Evolutionary conservation across 176 grass and related monocot genomes (phyloP), one percentile per base, ranked within the genome.

Genomic region (Tillandsia leiboldiana): DNA sequence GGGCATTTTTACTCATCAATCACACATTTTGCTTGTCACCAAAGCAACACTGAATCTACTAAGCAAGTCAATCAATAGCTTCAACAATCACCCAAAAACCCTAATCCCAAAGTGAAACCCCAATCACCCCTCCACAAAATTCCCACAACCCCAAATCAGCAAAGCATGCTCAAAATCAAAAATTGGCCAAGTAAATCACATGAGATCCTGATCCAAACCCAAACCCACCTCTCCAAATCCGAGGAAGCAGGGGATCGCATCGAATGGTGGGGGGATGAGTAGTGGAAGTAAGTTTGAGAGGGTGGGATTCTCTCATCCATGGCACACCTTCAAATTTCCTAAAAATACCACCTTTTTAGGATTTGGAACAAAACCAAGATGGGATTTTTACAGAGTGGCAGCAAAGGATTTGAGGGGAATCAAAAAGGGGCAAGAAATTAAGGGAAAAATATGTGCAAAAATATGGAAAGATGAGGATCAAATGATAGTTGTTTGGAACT

Each of bases 231-330:
- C 69, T 99, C 95, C 80, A 82, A 90, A 3, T 99, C 90, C 59
- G 95, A 99, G 51, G 90, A 54, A 8, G 83, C 71, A 75, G 95
- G 86, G 61, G 86, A 99, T 85, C 90, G 90, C 87, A 94, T 72
- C 63, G 89, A 92, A 79, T 82, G 89, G 52, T 92, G 90, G 24
- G 82, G 84, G 0, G 90, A 94, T 50, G 95, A 94, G 78, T 91
- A 90, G 64, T 90, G 87, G 74, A 93, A 88, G 78, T 84, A 91
- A 54, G 87, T 83, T 42, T 42, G 33, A 47, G 84, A 77, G 26
- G 84, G 83, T 20, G 80, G 90, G 65, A 91, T 88, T 86, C 95
- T 91, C 48, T 91, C 90, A 67, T 94, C 95, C 95, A 99, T 99
- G 77, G 70, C 70, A 7, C 33, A 42, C 33, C 33, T 42, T 42